Evolutionary conservation across 345 rosid species (phyloP).

Genomic region (Citrus unshiu): DNA sequence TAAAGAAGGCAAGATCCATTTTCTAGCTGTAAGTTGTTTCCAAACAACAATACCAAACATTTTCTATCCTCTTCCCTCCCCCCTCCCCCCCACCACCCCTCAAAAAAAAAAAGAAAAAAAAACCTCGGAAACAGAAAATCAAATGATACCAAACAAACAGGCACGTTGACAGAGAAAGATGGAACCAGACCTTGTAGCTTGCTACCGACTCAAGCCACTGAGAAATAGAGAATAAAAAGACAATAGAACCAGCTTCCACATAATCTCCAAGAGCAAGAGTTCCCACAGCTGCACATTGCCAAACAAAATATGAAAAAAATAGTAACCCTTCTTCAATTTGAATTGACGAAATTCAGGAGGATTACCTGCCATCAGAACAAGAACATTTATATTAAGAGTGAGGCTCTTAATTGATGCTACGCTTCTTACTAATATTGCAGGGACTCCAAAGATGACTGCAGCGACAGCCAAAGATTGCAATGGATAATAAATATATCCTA

Average conservation of each 20-base stretch:
- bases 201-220: slow-evolving; percentile 93
- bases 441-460: slow-evolving; percentile 34
- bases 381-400: slow-evolving; percentile 64
- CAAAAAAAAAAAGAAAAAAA: no score
- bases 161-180: not conserved
- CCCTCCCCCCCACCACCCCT: no score
- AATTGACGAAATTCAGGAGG: no score
- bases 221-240: slow-evolving; percentile 74
- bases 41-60: no score
- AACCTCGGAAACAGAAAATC: not conserved
- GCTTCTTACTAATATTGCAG: slow-evolving; percentile 50
- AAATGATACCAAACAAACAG: no score
- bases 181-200: slow-evolving; percentile 64
- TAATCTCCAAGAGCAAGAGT: slow-evolving; percentile 71
- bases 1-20: no score
- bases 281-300: slow-evolving; percentile 51
- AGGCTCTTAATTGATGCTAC: slow-evolving; percentile 39
- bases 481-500: slow-evolving; percentile 59
- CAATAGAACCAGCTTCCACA: slow-evolving; percentile 79
- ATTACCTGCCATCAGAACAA: slow-evolving; percentile 73
- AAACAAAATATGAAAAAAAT: no score
- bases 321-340: no score
- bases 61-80: no score
- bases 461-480: slow-evolving; percentile 64
- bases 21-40: no score